These are phyloP conservation scores for Corymbia maculata DNA, from an alignment of 345 rosid genomes.

Conservation along the genomic window DNA sequence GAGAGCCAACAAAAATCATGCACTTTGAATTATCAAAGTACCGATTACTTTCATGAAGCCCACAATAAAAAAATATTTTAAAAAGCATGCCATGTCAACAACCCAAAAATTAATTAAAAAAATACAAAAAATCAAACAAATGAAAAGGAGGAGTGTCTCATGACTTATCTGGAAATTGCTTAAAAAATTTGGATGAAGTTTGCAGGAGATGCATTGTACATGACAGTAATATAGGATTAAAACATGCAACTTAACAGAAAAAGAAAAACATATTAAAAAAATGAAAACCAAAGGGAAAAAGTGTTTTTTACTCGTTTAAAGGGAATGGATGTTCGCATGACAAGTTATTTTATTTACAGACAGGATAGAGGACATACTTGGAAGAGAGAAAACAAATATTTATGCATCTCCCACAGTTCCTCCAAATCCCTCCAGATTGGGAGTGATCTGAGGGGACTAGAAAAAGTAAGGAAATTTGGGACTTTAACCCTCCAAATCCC, in stretches of 20 bases:
- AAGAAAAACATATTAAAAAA: neutral
- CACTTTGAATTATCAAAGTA: neutral
- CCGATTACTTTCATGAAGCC: neutral
- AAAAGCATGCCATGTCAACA: neutral
- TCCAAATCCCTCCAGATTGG: neutral
- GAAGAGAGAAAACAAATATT: neutral
- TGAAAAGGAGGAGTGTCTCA: neutral
- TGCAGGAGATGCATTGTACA: neutral
- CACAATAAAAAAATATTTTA: neutral
- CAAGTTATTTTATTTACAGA: neutral
- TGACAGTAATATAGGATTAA: neutral
- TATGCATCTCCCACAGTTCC: neutral
- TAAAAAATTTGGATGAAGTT: neutral
- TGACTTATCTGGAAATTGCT: neutral
- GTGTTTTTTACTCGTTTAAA: neutral
- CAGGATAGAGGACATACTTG: neutral
- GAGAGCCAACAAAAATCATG: neutral
- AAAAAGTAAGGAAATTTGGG: neutral
- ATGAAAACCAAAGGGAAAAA: neutral
- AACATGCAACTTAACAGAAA: neutral
- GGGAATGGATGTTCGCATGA: neutral
- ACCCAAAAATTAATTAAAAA: neutral
- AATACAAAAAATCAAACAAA: neutral
- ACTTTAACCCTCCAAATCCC: neutral
- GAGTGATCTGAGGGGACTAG: neutral